Base-by-base conservation (phyloP, 164 flowering plant species). In the Umbilicus rupestris region DNA sequence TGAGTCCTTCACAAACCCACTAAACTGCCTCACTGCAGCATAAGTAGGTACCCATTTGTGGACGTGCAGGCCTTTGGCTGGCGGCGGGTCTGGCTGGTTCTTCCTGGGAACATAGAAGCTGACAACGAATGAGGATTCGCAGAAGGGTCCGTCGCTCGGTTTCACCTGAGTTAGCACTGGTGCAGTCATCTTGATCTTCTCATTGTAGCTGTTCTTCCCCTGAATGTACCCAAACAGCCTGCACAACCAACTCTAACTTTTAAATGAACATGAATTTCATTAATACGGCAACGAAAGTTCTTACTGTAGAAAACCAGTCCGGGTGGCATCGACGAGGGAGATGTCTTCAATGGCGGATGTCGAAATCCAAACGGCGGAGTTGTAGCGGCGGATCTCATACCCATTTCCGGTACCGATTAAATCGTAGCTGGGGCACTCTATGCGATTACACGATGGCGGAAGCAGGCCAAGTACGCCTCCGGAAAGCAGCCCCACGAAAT, bases 181-280 rank as follows among this genome's bases (percentile, higher is more conserved):
- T 12, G 83, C 97, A 22, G 98, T 93, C 97, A 93, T 93, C 66
- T 88, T 91, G 44, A 93, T 87, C 66, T 78, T 71, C 67, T 85
- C 39, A 0, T 77, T 17, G 69, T 85, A 77, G 0, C 71, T 64
- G 80, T 93, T 93, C 76, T 86, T 82, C 66, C 98, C 98, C 72
- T 88, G 92, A 52, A 90, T 93, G 83, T 89, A 93, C 44, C 82
- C 73, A 49, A 87, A 93, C 47, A 93, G 69, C 85, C 98, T 90
- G 76, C 3, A 17, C 33, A 20, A 31, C 28, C 31, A 35, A n/a
- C n/a, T n/a, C n/a, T n/a, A n/a, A n/a, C n/a, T n/a, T n/a, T n/a
- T n/a, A n/a, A n/a, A n/a, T n/a, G n/a, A n/a, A n/a, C n/a, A n/a
- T n/a, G n/a, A n/a, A n/a, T n/a, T n/a, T n/a, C n/a, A n/a, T n/a